Evolutionary conservation across 192 early-diverging fungal genomes (phyloP), one percentile per base, ranked within the genome.

Genomic region (Pecoramyces ruminantium): DNA sequence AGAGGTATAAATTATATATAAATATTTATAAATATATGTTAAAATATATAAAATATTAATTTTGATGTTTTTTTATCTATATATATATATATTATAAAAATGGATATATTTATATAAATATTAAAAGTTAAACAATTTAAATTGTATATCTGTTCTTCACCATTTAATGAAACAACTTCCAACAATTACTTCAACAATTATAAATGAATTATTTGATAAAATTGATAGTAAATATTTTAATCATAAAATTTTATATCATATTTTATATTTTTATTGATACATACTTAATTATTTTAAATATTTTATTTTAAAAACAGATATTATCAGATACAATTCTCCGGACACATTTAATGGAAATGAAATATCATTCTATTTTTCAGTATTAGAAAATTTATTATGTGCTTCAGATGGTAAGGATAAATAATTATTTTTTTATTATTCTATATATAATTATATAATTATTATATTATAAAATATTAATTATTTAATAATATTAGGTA

Each of bases 91-190:
- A n/a, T n/a, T n/a, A 82, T 82, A 29, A 81, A 82, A 58, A 79
- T 79, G 38, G 77, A 83, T 0, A 78, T 82, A 18, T 77, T 81
- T 4, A 81, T 13, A 15, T 86, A 30, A 17, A 80, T 2, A 86
- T 87, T 67, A 83, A 85, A 38, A 79, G 83, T 42, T 86, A 85
- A 86, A 58, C 28, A n/a, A 42, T 13, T 30, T 28, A 78, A 82
- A 29, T 77, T 30, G 80, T 38, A 82, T 79, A 28, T 29, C 80
- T 1, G 9, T 67, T 11, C 51, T 67, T 67, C 51, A 67, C 9
- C 51, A 67, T 67, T 67, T 67, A n/a, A 67, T 67, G 51, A n/a
- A n/a, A n/a, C 51, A 67, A 67, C 9, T 67, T 27, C 51, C 51
- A 21, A 1, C 17, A 11, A 67, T 17, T 25, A 9, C 51, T 21